Base-by-base conservation (phyloP, 768 basidiomycete species). In the Suillus alpinus region DNA sequence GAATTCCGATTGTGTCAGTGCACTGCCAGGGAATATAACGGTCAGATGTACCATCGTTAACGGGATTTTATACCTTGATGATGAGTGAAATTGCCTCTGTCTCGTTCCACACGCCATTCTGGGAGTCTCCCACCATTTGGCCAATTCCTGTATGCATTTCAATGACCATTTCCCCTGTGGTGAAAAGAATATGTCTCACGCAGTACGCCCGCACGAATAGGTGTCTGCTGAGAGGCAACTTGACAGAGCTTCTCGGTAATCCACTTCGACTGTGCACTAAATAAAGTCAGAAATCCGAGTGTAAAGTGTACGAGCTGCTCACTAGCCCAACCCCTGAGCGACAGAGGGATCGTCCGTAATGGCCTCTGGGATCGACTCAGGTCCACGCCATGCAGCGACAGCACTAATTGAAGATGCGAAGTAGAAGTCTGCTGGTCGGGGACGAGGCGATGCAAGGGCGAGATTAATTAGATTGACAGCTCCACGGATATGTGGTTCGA, bases 91-190 rank as follows among this genome's bases (percentile, higher is more conserved):
- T 62, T 3, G 64, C 71, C 73, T 77, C 83, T 1, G 82, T 83
- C 62, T 82, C 79, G 68, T 83, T 84, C 83, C 82, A 83, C 5
- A 81, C 76, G 7, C 81, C 82, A 46, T 77, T 75, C 43, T 47
- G 59, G 26, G 80, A 77, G 61, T 85, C 82, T 1, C 83, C 83
- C 2, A 81, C 83, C 73, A 85, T 77, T 63, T 85, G 84, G 4
- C 84, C 83, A n/a, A 85, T 82, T 14, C 83, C 70, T 60, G 82
- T 60, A 1, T 79, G 74, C 16, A 73, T 76, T 20, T 76, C 74
- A 14, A 63, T 1, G 77, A 62, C 58, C 50, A 16, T 16, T 26
- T 6, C 2, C 4, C 40, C 8, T 4, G 31, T 32, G 8, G n/a
- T 29, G n/a, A 13, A 1, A 1, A 18, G 16, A n/a, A 52, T 10